Conservation (phyloP, 2,329 filamentous ascomycete genomes). For the Pyricularia sp. region DNA sequence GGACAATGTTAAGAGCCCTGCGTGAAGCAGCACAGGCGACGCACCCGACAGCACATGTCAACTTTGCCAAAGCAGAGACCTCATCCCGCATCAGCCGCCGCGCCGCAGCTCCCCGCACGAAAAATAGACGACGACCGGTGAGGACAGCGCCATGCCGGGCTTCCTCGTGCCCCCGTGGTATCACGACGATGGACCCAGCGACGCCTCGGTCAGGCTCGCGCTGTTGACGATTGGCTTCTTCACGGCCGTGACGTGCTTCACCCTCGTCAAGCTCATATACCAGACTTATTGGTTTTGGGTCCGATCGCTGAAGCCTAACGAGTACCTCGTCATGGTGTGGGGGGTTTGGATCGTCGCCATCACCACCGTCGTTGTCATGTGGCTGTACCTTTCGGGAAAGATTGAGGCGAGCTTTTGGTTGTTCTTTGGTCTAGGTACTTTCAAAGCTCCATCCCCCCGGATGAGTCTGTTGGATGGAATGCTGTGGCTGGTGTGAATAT, state of each 20-base stretch:
- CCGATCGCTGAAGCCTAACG: neutral
- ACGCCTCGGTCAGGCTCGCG: neutral
- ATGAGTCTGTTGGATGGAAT: too few relatives aligned
- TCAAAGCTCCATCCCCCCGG: too few relatives aligned
- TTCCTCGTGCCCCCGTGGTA: neutral
- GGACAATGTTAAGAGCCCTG: neutral
- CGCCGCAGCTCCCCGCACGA: too few relatives aligned
- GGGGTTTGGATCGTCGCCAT: neutral
- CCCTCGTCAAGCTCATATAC: neutral
- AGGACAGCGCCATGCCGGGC: neutral
- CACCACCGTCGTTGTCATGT: neutral
- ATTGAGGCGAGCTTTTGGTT: neutral
- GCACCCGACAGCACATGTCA: neutral
- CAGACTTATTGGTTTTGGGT: neutral
- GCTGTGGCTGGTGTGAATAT: too few relatives aligned
- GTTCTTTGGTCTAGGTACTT: neutral
- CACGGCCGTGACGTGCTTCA: conserved; percentile 8
- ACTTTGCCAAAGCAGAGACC: neutral
- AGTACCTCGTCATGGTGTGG: neutral
- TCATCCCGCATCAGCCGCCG: neutral
- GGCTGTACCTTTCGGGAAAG: neutral
- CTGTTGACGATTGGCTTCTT: neutral
- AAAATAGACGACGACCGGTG: neutral
- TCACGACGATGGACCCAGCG: neutral
- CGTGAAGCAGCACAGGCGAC: neutral